Evolutionary conservation across 108 stramenopile species (phyloP), one percentile per base, ranked within the genome.

Genomic region (Cylindrotheca closterium): DNA sequence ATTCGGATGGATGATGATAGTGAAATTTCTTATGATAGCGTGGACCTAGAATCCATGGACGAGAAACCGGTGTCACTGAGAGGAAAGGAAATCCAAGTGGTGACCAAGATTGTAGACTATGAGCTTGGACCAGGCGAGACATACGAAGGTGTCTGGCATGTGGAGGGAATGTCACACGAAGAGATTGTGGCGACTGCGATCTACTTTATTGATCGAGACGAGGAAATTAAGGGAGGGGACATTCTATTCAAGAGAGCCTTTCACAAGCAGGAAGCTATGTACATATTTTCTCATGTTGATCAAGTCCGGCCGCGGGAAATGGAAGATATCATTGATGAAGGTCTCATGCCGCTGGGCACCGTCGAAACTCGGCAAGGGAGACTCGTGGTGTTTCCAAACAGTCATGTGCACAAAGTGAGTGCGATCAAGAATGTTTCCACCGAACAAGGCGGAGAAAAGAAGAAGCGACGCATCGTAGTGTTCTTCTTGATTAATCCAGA

Each of bases 71-170:
- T 52, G 15, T 15, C 19, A 1, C 26, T 52, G 2, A 15, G 51
- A 24, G 51, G 24, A 21, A 22, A 52, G 26, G 15, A 52, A 1
- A 15, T 52, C 2, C 70, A 63, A 33, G 70, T 62, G 2, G 4
- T 71, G 2, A 54, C 70, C 10, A 71, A 71, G 62, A 71, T 71
- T 4, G 63, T 71, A 1, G 70, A 71, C 29, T 71, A 71, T 30
- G 70, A 71, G 53, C 63, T 71, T 12, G 26, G 26, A 3, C 18
- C 50, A 3, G 70, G 70, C 1, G 33, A 69, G n/a, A 49, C 33
- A 1, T 62, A 69, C 25, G 59, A 60, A 23, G 68, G 68, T 24
- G 68, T 69, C 17, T 69, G 68, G 68, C 68, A 69, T n/a, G n/a
- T n/a, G n/a, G n/a, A n/a, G n/a, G n/a, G n/a, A n/a, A n/a, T n/a